Base-by-base conservation (phyloP, 108 stramenopile species). In the Fistulifera solaris region DNA sequence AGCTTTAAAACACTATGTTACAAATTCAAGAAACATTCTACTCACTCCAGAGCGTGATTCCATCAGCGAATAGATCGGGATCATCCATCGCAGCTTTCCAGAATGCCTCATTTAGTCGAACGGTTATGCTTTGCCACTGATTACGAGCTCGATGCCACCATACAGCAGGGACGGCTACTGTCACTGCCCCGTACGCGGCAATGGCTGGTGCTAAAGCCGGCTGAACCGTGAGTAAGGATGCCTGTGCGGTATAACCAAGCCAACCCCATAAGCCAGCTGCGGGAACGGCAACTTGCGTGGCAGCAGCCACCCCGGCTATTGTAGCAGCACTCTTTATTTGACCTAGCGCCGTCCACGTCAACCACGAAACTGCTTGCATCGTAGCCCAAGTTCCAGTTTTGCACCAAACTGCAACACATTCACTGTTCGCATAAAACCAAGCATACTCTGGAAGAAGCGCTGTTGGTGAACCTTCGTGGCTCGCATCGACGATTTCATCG, bases 361-460 rank as follows among this genome's bases (percentile, higher is more conserved):
- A 45, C 42, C 74, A 63, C 17, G 72, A 66, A 44, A 65, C 60
- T 43, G 80, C 75, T 39, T 82, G 80, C 2, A 77, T 52, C 17
- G 80, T 82, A 14, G 64, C 48, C 80, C 80, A 82, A 15, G 41
- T 59, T 1, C 76, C 76, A 0, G 80, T 82, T 48, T 77, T 77
- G 59, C 76, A 75, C 80, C 80, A 89, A 21, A 89, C 78, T 10
- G 88, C 88, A 21, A 89, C 80, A 38, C 88, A 89, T 61, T 89
- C 88, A 40, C 76, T 81, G 53, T 89, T 89, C 13, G 81, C 70
- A 28, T 84, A 58, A 28, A 89, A 43, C 23, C 77, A 70, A 45
- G 83, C 77, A 63, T 89, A 85, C 0, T 0, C 84, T 76, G 18
- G 85, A 55, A 43, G 70, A 35, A 35, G 31, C 3, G 31, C 6